A percentile compares a stretch with the other conserved stretches of the same genome.
These are phyloP conservation scores for Eimeria acervulina DNA, from an alignment of 169 alveolate genomes.

Conservation along the genomic window DNA sequence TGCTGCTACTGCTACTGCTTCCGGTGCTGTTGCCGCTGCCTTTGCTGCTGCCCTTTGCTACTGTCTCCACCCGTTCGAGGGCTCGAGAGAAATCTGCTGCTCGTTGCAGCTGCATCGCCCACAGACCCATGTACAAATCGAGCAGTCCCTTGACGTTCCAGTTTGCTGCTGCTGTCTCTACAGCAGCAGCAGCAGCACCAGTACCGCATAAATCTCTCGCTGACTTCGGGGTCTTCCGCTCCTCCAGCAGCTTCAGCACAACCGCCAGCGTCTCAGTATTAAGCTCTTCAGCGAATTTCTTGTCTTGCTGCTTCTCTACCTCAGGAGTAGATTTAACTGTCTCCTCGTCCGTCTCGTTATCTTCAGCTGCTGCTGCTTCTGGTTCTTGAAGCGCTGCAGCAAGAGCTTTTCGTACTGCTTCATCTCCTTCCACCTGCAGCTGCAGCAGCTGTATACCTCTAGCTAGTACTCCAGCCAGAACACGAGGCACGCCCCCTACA, in stretches of 20 bases:
- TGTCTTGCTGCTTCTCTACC: too few species aligned
- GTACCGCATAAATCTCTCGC: background rate
- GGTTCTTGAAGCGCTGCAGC: too few species aligned
- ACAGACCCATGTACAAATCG: background rate
- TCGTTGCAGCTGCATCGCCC: conserved; percentile 32
- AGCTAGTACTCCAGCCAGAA: background rate
- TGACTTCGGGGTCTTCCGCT: background rate
- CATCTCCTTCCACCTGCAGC: background rate
- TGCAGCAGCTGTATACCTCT: background rate
- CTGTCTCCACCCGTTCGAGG: too few species aligned
- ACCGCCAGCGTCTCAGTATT: too few species aligned
- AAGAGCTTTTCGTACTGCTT: background rate
- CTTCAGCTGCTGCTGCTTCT: too few species aligned
- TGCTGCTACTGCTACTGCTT: background rate
- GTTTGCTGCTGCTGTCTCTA: background rate
- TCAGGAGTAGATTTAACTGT: too few species aligned
- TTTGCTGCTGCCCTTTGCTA: background rate
- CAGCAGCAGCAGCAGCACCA: conserved; percentile 34
- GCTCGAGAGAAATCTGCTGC: background rate
- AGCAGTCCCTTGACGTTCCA: conserved; percentile 2
- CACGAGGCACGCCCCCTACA: background rate
- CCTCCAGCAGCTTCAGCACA: background rate
- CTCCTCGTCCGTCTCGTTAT: too few species aligned
- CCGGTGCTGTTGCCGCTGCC: background rate
- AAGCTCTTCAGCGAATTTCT: too few species aligned